Base-by-base conservation (phyloP, 495 filamentous ascomycete genomes). In the Apiosordaria backusii region DNA sequence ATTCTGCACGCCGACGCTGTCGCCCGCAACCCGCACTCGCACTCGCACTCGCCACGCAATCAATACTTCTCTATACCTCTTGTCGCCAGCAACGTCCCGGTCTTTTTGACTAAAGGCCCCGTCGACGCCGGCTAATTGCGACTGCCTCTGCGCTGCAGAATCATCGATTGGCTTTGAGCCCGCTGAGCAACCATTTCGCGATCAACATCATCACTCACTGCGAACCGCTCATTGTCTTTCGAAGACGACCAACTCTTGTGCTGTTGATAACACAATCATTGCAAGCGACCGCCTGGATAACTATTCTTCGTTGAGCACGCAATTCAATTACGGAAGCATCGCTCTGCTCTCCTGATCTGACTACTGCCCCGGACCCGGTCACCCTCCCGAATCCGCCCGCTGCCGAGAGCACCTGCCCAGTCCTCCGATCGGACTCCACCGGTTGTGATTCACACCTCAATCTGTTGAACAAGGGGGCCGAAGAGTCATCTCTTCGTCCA, bases 401-500 rank as follows among this genome's bases (percentile, higher is more conserved):
- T 67, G 52, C 67, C 61, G 60, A 58, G 54, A 62, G 50, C 54
- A 68, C 54, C 65, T 62, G 67, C 69, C 52, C 70, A 73, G 59
- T 62, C 63, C 29, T 50, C 59, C 72, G 62, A 67, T 61, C 69
- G 50, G 69, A 65, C 60, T 75, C 74, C 71, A 70, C 73, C 60
- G 22, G 60, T 54, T 66, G 72, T 75, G 72, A 72, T 68, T 77
- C 75, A 75, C 73, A 68, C 69, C 50, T 66, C 64, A 67, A 68
- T 71, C 68, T 70, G 65, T 62, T 64, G 73, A 75, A 75, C 73
- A 77, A 75, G 79, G 76, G 76, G 76, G 76, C 74, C 69, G 78
- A 76, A 78, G 79, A 81, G 80, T 78, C 74, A 81, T 74, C 77
- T 79, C 78, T 78, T 80, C 74, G 71, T 74, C 79, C 75, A 68